Percentiles rank a stretch among this genome's conserved stretches.
Evolutionary conservation across 2,329 filamentous ascomycete genomes (phyloP).

Genomic region (Fusarium armeniacum): DNA sequence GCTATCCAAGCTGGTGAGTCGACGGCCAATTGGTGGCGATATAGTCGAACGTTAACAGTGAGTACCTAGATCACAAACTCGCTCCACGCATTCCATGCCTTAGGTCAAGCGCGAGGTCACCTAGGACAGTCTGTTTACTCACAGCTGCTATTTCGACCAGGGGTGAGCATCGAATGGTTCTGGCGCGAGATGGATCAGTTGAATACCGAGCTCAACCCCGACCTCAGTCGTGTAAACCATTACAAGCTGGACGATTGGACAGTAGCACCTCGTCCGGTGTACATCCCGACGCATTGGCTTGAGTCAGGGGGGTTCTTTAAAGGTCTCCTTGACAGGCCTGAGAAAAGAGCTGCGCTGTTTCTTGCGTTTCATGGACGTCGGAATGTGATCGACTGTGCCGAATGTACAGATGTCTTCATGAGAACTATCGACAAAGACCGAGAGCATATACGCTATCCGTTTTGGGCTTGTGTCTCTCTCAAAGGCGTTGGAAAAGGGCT

Average conservation of each 20-base stretch:
- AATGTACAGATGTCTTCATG: background rate
- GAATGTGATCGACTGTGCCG: background rate
- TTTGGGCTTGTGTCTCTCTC: background rate
- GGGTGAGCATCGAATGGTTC: too few relatives aligned
- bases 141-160: too few relatives aligned
- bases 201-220: background rate
- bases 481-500: background rate
- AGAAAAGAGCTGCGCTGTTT: background rate
- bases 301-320: background rate
- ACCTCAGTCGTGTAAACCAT: background rate
- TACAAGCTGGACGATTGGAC: background rate
- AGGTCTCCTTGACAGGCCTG: background rate
- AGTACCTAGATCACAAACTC: too few relatives aligned
- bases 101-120: too few relatives aligned
- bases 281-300: background rate
- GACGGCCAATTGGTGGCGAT: too few relatives aligned
- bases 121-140: too few relatives aligned
- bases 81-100: too few relatives aligned
- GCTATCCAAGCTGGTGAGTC: too few relatives aligned
- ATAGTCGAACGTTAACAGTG: too few relatives aligned
- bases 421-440: background rate
- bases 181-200: background rate
- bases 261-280: background rate
- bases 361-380: background rate
- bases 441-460: background rate